These are phyloP conservation scores for Saturnispora zaruensis DNA, from an alignment of 805 yeast species.

Conservation along the genomic window DNA sequence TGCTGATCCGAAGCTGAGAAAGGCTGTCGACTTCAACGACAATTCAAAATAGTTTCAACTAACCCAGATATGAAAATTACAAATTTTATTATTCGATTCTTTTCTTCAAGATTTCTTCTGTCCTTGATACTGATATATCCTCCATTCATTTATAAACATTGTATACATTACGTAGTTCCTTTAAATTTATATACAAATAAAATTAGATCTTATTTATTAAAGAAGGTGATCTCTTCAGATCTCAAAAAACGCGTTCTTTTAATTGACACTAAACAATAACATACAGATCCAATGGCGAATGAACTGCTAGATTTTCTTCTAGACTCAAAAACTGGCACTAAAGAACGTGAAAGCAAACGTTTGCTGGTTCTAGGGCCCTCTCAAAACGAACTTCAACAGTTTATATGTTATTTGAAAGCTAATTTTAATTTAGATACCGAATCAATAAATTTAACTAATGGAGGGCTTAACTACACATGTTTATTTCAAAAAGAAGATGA, in stretches of 20 bases:
- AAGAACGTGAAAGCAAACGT: neutral
- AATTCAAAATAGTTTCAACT: conserved; percentile 23
- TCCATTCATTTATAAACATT: neutral
- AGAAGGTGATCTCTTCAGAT: neutral
- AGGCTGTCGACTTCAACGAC: conserved; percentile 27
- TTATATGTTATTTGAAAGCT: neutral
- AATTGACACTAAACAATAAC: neutral
- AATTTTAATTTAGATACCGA: neutral
- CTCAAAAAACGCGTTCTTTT: neutral
- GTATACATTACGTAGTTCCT: neutral
- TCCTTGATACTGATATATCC: neutral
- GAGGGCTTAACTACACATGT: conserved; percentile 7
- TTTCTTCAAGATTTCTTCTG: neutral
- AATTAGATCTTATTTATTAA: neutral
- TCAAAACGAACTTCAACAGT: neutral
- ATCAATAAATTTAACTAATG: neutral
- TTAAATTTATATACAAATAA: neutral
- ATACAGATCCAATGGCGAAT: neutral
- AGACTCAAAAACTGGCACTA: neutral
- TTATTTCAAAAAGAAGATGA: neutral
- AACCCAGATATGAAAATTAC: neutral
- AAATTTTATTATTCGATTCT: neutral
- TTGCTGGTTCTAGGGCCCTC: neutral
- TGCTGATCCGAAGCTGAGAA: conserved; percentile 28
- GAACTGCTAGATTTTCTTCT: neutral